phyloP scores from a whole-genome alignment of 2,329 filamentous ascomycete species.

The Botrytis pseudocinerea region DNA sequence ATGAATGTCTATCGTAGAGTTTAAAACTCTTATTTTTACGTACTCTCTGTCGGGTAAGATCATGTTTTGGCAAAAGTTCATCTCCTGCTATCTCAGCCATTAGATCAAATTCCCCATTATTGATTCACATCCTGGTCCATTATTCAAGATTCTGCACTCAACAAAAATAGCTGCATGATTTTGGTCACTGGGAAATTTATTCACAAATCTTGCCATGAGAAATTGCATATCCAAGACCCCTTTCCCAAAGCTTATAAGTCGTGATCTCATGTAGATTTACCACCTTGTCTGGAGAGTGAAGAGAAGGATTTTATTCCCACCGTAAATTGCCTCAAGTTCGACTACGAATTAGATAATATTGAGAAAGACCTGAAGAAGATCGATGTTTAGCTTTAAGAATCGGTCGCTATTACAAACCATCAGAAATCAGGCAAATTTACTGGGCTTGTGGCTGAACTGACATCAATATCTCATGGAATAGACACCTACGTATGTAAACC shows the following conservation, averaged over 20 bases:
- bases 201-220: background rate
- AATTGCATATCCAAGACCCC: background rate
- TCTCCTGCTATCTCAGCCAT: too few relatives aligned
- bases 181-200: too few relatives aligned
- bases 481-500: background rate
- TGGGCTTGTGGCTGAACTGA: too few relatives aligned
- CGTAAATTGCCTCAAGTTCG: accelerated
- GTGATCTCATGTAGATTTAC: background rate
- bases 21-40: too few relatives aligned
- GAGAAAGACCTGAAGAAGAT: background rate
- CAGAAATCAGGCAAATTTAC: too few relatives aligned
- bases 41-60: too few relatives aligned
- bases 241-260: background rate
- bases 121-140: too few relatives aligned
- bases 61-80: too few relatives aligned
- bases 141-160: too few relatives aligned
- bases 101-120: too few relatives aligned
- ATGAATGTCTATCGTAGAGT: too few relatives aligned
- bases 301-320: background rate
- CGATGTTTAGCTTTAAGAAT: background rate
- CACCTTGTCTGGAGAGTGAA: background rate
- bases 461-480: background rate
- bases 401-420: background rate
- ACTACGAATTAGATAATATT: background rate
- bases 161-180: too few relatives aligned